Evolutionary conservation across 345 rosid genomes (phyloP).

Genomic region (Fremontodendron californicum): DNA sequence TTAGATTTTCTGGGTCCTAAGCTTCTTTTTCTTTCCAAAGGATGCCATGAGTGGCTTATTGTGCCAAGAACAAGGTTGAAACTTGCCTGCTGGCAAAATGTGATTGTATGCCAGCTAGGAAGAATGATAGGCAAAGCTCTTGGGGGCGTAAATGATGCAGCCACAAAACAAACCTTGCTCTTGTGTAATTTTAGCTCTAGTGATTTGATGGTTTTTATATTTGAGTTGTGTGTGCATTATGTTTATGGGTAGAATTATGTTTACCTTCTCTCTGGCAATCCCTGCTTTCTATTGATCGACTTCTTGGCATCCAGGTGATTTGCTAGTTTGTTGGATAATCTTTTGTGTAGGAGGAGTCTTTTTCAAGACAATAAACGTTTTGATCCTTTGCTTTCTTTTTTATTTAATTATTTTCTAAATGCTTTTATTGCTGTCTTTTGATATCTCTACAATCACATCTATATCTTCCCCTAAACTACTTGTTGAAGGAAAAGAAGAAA

Average conservation of each 20-base stretch:
- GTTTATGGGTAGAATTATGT: background rate
- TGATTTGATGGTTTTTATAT: background rate
- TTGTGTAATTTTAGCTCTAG: background rate
- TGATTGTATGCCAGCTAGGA: background rate
- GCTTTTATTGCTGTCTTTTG: background rate
- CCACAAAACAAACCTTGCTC: background rate
- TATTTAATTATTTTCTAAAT: background rate
- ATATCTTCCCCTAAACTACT: background rate
- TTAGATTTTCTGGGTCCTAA: background rate
- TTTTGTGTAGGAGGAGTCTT: background rate
- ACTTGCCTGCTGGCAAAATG: background rate
- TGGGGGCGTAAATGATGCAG: background rate
- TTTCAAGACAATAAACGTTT: background rate
- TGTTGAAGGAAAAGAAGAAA: no score
- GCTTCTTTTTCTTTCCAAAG: background rate
- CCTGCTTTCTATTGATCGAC: background rate
- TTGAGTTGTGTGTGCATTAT: background rate
- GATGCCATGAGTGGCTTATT: background rate
- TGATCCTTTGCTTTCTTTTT: background rate
- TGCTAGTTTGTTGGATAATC: background rate
- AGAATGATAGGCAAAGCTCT: background rate
- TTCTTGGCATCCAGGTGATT: background rate
- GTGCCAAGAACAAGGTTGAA: background rate
- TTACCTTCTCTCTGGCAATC: background rate
- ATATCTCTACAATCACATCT: background rate